These are phyloP conservation scores for Aspergillus olivimuriae DNA, from an alignment of 495 filamentous ascomycete species.

Conservation along the genomic window DNA sequence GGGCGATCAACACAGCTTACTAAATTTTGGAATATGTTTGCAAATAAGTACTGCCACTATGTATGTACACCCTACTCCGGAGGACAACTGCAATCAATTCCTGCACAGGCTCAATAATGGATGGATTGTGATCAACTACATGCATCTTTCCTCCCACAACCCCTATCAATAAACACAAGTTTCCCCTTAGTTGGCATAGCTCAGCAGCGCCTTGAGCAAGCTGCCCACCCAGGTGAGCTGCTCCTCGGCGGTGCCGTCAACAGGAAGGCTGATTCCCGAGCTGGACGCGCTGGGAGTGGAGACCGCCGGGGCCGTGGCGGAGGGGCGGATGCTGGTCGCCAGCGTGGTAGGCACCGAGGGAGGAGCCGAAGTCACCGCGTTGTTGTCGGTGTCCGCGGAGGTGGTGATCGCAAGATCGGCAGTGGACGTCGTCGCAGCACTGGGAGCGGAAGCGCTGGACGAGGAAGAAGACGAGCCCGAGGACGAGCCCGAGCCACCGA, in stretches of 20 bases:
- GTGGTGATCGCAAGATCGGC: constrained; percentile 6
- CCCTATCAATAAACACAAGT: background rate
- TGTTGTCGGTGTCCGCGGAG: constrained; percentile 9
- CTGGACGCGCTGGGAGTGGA: constrained; percentile 1
- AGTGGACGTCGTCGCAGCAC: too few relatives aligned
- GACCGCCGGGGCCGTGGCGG: constrained; percentile 2
- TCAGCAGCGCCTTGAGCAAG: constrained; percentile 16
- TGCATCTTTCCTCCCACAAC: background rate
- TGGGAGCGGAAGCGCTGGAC: too few relatives aligned
- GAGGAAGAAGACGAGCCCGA: constrained; percentile 8
- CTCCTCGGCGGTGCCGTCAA: constrained; percentile 21
- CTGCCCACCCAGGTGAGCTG: constrained; percentile 19
- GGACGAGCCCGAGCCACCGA: constrained; percentile 30
- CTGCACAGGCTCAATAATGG: too few relatives aligned
- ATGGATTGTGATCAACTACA: too few relatives aligned
- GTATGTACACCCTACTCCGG: too few relatives aligned
- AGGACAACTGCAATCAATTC: too few relatives aligned
- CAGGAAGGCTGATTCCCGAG: constrained; percentile 14
- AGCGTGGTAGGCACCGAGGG: constrained; percentile 5
- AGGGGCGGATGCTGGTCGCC: constrained; percentile 2
- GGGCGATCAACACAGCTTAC: background rate
- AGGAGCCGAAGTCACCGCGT: constrained; percentile 6
- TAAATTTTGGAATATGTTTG: too few relatives aligned
- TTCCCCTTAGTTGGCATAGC: constrained; percentile 12
- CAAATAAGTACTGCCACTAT: too few relatives aligned